Conservation (phyloP, 768 basidiomycete species). For the Boletus patriciae region DNA sequence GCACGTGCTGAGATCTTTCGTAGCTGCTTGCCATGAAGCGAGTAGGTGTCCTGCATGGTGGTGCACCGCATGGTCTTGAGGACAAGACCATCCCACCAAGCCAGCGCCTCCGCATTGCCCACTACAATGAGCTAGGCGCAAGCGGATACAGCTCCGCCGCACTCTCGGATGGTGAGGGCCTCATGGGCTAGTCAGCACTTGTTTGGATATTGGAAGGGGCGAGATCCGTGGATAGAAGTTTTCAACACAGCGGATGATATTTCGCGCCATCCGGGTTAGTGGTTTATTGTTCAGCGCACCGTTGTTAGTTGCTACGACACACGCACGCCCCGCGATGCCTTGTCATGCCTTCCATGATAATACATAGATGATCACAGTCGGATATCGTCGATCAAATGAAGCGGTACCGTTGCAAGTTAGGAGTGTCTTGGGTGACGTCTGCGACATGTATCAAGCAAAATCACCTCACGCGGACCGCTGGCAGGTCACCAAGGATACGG, state of each 20-base stretch:
- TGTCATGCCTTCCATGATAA: constrained; percentile 8
- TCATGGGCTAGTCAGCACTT: constrained; percentile 35
- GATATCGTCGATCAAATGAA: background rate
- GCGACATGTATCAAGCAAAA: background rate
- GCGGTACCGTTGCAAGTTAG: too few species aligned
- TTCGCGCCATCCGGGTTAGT: background rate
- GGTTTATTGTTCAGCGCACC: background rate
- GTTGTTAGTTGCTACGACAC: constrained; percentile 14
- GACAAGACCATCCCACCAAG: constrained; percentile 70
- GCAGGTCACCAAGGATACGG: background rate
- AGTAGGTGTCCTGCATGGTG: constrained; percentile 54
- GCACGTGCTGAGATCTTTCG: constrained; percentile 2
- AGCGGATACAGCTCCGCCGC: constrained; percentile 57
- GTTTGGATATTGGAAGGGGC: background rate
- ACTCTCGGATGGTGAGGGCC: constrained; percentile 57
- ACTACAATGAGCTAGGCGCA: constrained; percentile 52
- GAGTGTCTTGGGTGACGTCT: background rate
- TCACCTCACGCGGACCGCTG: background rate
- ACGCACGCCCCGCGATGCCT: constrained; percentile 10
- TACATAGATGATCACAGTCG: background rate
- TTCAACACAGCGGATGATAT: constrained; percentile 5
- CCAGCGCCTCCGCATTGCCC: constrained; percentile 68
- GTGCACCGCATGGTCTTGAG: constrained; percentile 52
- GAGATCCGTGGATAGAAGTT: constrained; percentile 3
- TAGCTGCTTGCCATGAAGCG: constrained; percentile 49